A percentile compares a stretch with the other conserved stretches of the same genome.
Conservation (phyloP, 805 yeast species). For the Candida arabinofermentans region DNA sequence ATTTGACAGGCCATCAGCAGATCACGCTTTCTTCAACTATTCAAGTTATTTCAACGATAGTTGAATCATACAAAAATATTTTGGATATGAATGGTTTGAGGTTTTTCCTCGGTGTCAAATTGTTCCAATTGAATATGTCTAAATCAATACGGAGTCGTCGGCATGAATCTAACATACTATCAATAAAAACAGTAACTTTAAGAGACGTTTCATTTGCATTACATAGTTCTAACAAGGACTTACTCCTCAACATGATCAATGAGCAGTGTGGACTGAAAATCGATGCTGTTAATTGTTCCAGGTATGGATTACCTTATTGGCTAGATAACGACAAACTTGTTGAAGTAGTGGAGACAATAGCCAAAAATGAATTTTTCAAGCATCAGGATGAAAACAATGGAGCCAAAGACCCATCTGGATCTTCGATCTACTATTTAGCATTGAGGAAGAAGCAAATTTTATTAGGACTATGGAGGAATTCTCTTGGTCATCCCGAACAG, state of each 20-base stretch:
- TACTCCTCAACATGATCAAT: conserved; percentile 49
- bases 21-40: conserved; percentile 70
- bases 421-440: conserved; percentile 76
- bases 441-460: conserved; percentile 72
- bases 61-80: conserved; percentile 36
- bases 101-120: conserved; percentile 65
- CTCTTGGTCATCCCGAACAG: conserved; percentile 73
- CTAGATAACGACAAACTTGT: conserved; percentile 41
- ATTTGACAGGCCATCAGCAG: conserved; percentile 87
- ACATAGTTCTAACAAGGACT: conserved; percentile 73
- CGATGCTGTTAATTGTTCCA: conserved; percentile 57
- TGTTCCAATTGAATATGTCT: conserved; percentile 46
- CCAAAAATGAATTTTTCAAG: conserved; percentile 59
- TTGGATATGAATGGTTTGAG: conserved; percentile 66
- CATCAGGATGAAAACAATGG: conserved; percentile 37
- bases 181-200: conserved; percentile 47
- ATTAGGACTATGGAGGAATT: conserved; percentile 78
- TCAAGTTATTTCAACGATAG: conserved; percentile 56
- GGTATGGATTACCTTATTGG: conserved; percentile 75
- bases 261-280: conserved; percentile 40
- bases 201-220: conserved; percentile 87
- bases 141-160: conserved; percentile 21
- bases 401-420: conserved; percentile 63
- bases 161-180: neutral
- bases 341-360: conserved; percentile 61